These are phyloP conservation scores for Apocynum venetum DNA, from an alignment of 257 asterid species.

Conservation along the genomic window DNA sequence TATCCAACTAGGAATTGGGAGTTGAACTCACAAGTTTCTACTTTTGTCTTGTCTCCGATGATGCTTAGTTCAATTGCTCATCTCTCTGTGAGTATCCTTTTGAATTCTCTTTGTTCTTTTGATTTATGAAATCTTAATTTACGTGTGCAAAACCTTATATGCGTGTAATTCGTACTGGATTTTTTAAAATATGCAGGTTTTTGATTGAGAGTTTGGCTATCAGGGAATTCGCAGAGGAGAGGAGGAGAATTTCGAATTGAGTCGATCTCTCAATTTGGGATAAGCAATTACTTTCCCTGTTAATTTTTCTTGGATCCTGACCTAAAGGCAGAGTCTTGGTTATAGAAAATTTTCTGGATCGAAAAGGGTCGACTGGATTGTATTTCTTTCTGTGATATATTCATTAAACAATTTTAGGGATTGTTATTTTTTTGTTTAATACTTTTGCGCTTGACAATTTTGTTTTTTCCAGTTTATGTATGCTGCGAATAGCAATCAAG, in stretches of 20 bases:
- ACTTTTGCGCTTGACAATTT: background rate
- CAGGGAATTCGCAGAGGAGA: background rate
- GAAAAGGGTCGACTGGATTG: slow-evolving; percentile 11
- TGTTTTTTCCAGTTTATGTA: background rate
- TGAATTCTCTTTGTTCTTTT: background rate
- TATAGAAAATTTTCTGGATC: slow-evolving; percentile 10
- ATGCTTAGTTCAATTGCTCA: background rate
- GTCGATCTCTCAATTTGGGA: slow-evolving; percentile 17
- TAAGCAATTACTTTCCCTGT: background rate
- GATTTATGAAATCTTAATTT: background rate
- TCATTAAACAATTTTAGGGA: slow-evolving; percentile 5
- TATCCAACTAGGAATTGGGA: background rate
- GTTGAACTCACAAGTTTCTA: background rate
- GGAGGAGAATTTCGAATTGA: slow-evolving; percentile 10
- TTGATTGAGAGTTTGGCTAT: slow-evolving; percentile 1
- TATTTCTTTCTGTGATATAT: slow-evolving; percentile 10
- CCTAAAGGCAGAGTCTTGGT: background rate
- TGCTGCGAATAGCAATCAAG: slow-evolving; percentile 20
- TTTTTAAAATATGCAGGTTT: slow-evolving; percentile 10
- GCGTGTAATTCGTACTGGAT: background rate
- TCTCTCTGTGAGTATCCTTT: background rate
- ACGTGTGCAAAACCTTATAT: background rate
- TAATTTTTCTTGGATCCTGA: background rate
- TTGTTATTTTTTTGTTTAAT: background rate
- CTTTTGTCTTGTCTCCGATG: background rate